Percentiles rank a stretch among this genome's conserved stretches.
Conservation (phyloP, 352 stramenopile species). For the Aphanomyces stellatus region DNA sequence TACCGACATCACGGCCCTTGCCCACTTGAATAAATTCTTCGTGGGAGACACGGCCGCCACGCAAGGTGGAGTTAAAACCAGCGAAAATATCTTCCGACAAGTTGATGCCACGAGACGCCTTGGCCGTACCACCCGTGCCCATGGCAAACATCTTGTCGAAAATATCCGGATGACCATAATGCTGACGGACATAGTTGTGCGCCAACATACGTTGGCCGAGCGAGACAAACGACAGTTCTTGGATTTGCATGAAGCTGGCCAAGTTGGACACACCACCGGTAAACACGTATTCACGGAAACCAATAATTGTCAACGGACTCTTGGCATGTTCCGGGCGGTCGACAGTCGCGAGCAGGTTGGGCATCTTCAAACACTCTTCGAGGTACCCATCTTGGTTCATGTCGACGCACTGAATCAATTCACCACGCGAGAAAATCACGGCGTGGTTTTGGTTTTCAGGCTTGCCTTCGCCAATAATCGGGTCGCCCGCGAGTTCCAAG, state of each 20-base stretch:
- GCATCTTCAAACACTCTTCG: slow-evolving; percentile 65
- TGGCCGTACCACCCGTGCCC: slow-evolving; percentile 65
- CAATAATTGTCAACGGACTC: slow-evolving; percentile 71
- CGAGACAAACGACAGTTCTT: slow-evolving; percentile 78
- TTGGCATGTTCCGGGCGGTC: slow-evolving; percentile 57
- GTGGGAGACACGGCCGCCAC: slow-evolving; percentile 62
- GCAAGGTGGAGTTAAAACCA: slow-evolving; percentile 76
- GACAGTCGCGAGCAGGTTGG: slow-evolving; percentile 74
- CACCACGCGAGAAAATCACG: slow-evolving; percentile 79
- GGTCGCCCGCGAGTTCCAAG: slow-evolving; percentile 72
- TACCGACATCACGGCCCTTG: slow-evolving; percentile 98
- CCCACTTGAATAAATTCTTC: slow-evolving; percentile 86
- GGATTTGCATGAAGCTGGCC: slow-evolving; percentile 81
- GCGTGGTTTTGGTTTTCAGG: slow-evolving; percentile 86
- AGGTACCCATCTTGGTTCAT: slow-evolving; percentile 86
- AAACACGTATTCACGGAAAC: slow-evolving; percentile 82
- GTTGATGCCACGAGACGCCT: slow-evolving; percentile 77
- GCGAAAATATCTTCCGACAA: slow-evolving; percentile 85
- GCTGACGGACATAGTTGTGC: slow-evolving; percentile 63
- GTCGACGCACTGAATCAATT: slow-evolving; percentile 84
- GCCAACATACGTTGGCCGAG: slow-evolving; percentile 75
- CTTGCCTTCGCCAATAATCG: slow-evolving; percentile 83
- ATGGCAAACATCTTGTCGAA: slow-evolving; percentile 83
- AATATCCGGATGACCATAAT: slow-evolving; percentile 84
- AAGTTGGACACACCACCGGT: slow-evolving; percentile 75